Evolutionary conservation across 169 alveolate species (phyloP), one percentile per base, ranked within the genome.

Genomic region (Plasmodium blacklocki): DNA sequence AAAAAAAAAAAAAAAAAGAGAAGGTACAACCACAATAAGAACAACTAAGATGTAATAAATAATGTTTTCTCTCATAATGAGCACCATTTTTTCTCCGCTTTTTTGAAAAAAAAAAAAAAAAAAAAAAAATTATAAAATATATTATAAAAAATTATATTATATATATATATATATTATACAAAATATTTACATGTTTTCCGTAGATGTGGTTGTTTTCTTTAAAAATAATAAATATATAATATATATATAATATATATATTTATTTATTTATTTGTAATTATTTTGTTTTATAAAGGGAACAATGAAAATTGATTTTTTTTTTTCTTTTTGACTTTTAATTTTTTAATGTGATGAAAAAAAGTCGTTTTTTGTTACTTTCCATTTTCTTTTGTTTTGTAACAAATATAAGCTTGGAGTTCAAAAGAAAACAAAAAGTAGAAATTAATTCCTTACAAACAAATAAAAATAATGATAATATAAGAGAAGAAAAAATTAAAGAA

Each of bases 301-400:
- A 26, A 71, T 71, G 78, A 71, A 15, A 47, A 2, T 23, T 64
- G 23, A 23, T 64, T 63, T 76, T 76, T 76, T 76, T 64, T 54
- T 76, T 76, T 64, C 26, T 29, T 32, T 32, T 32, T 32, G 45
- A 32, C 45, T 32, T 32, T 32, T 32, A 32, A 52, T 26, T 47
- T 43, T 12, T 70, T 70, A 18, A 68, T 78, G 78, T 78, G 56
- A 78, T 78, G 89, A 56, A 64, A 78, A 78, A 19, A 12, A 49
- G 76, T 66, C 45, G 76, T 21, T 39, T 78, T 64, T 66, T 63
- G 63, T 54, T 78, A 60, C 56, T 78, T 45, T 43, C 52, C 66
- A 64, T 49, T 50, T 78, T 66, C 32, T 66, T 78, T 78, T 78
- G 29, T 58, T 70, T 78, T 39, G 19, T 43, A 12, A 75, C 50